These are phyloP conservation scores for Liriodendron chinense DNA, from an alignment of 164 flowering plant species.

Conservation along the genomic window DNA sequence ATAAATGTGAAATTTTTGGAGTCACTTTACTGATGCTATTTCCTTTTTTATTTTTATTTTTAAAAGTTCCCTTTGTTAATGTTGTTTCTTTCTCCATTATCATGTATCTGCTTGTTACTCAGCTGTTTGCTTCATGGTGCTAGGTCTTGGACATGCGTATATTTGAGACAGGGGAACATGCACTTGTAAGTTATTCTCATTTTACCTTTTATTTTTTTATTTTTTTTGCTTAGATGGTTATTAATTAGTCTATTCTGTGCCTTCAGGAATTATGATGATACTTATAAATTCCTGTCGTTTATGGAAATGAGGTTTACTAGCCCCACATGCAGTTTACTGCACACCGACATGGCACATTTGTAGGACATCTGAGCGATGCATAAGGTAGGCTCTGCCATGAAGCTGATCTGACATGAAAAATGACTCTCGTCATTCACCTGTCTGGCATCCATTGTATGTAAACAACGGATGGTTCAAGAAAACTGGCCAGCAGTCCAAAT, in stretches of 20 bases:
- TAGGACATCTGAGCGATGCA: background rate
- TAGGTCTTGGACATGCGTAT: conserved; percentile 81
- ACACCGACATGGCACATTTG: background rate
- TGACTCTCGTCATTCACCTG: background rate
- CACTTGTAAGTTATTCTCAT: conserved; percentile 58
- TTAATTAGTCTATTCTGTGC: background rate
- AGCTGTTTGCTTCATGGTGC: conserved; percentile 8
- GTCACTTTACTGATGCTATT: background rate
- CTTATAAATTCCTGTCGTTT: background rate
- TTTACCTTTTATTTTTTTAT: too few species aligned
- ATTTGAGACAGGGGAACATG: conserved; percentile 90
- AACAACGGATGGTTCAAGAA: too few species aligned
- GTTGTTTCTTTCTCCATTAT: background rate
- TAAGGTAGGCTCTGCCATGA: background rate
- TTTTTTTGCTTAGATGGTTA: background rate
- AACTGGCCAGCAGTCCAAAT: background rate
- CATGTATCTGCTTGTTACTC: background rate
- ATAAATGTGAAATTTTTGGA: background rate
- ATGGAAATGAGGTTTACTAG: background rate
- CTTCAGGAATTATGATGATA: background rate
- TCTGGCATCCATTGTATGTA: too few species aligned
- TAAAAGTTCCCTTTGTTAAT: too few species aligned
- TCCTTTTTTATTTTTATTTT: background rate
- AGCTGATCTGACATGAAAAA: background rate
- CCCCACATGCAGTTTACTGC: background rate